Evolutionary conservation across 2,329 filamentous ascomycete species (phyloP).

Genomic region (Sclerotinia sclerotiorum): DNA sequence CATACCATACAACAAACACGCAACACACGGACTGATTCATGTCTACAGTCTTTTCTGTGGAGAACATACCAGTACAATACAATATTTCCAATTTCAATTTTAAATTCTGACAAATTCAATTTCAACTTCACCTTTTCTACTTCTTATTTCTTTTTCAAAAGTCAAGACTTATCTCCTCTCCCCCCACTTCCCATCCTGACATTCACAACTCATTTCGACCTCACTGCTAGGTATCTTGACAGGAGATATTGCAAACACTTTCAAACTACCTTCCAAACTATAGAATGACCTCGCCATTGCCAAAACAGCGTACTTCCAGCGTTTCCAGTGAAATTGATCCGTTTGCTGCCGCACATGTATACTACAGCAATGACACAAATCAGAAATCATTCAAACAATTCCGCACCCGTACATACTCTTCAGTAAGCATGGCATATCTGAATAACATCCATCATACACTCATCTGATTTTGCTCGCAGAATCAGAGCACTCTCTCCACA

Average conservation of each 20-base stretch:
- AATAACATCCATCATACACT: neutral
- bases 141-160: neutral
- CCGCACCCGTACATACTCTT: slow-evolving; percentile 39
- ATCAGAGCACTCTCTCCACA: slow-evolving; percentile 28
- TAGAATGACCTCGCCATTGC: slow-evolving; percentile 33
- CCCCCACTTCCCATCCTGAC: neutral
- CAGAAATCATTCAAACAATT: slow-evolving; percentile 35
- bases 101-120: neutral
- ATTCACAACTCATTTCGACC: neutral
- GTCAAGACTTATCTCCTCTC: neutral
- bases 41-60: slow-evolving; percentile 1
- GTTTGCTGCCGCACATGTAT: slow-evolving; percentile 38
- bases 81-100: neutral
- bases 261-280: neutral
- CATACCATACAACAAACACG: too few species aligned
- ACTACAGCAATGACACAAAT: slow-evolving; percentile 37
- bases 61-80: neutral
- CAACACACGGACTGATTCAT: neutral
- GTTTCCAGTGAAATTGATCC: slow-evolving; percentile 37
- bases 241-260: neutral
- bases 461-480: slow-evolving; percentile 28
- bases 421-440: slow-evolving; percentile 29
- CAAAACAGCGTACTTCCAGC: slow-evolving; percentile 28
- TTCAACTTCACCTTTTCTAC: too few species aligned
- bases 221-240: neutral